Base-by-base conservation (phyloP, 2,329 filamentous ascomycete genomes). In the Fusarium sp. region DNA sequence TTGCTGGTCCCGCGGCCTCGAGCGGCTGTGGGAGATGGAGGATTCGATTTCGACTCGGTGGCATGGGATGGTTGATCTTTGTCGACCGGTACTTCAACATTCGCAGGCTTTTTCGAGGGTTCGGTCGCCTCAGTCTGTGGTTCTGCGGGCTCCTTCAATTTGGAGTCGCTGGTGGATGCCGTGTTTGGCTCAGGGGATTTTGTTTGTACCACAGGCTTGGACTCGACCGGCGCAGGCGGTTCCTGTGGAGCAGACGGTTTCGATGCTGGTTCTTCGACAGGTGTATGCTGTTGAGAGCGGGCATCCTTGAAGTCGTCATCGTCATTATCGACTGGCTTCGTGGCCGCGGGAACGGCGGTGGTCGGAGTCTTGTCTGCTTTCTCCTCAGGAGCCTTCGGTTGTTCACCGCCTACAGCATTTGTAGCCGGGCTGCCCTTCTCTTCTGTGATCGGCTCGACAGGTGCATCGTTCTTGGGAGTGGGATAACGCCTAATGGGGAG, bases 401-500 rank as follows among this genome's bases (percentile, higher is more conserved):
- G 59, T 38, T 71, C 71, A 47, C 54, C 63, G 52, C 66, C 61
- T 10, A 61, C 36, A 56, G 67, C 29, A 50, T 65, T 66, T 35
- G 31, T 62, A 29, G 65, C 60, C 27, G 69, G 18, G 36, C 27
- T 31, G 27, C 45, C 42, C 27, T 71, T 71, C 18, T 66, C 69
- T 42, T 73, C 50, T 35, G 62, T 52, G 13, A 68, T 22, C 20
- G 71, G 42, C n/a, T 79, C 33, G 71, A 56, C 63, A 52, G 75
- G 65, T 61, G 67, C 52, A 40, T 75, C 68, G 60, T 65, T 70
- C 45, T 77, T 74, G 31, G 83, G 81, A 63, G 80, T 82, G 77
- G 81, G 77, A 77, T 81, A 87, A 76, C 86, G 89, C 80, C 86
- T 87, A 71, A 92, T 88, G 20, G 92, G 92, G 73, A 94, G 84